A percentile compares a stretch with the other conserved stretches of the same genome.
Evolutionary conservation across 805 yeast species (phyloP).

Genomic region (Kregervanrija fluxuum): DNA sequence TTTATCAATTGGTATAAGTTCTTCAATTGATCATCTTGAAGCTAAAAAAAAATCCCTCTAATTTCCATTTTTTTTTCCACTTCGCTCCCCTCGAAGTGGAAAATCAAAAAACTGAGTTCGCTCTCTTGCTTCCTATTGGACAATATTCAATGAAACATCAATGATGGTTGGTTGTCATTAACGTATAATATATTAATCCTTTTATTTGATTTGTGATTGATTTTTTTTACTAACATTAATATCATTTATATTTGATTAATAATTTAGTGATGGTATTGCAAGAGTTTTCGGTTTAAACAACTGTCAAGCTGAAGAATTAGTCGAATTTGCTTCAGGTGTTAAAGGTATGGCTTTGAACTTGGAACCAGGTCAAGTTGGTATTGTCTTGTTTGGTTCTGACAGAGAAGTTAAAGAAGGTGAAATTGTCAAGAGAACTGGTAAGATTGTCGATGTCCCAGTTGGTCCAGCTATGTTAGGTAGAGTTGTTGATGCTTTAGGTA

Average conservation of each 20-base stretch:
- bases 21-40: not conserved
- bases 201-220: not conserved
- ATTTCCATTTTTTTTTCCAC: not conserved
- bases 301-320: conserved; percentile 99
- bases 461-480: conserved; percentile 98
- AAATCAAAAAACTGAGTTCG: not conserved
- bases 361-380: conserved; percentile 99
- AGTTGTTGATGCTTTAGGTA: conserved; percentile 98
- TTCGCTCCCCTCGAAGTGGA: not conserved
- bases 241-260: conserved; percentile 8
- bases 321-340: conserved; percentile 98
- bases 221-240: conserved; percentile 29
- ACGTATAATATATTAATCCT: not conserved
- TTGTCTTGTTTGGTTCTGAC: conserved; percentile 99
- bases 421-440: conserved; percentile 98
- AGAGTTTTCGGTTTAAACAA: conserved; percentile 99
- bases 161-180: not conserved
- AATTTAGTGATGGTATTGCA: conserved; percentile 96
- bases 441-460: conserved; percentile 98
- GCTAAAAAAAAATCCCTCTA: not conserved
- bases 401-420: conserved; percentile 98
- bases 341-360: conserved; percentile 99
- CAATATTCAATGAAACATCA: too few relatives aligned
- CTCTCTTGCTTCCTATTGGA: too few relatives aligned
- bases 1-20: not conserved